Base-by-base conservation (phyloP, 1,139 yeast genomes). In the Casaregolazyma lundiana region DNA sequence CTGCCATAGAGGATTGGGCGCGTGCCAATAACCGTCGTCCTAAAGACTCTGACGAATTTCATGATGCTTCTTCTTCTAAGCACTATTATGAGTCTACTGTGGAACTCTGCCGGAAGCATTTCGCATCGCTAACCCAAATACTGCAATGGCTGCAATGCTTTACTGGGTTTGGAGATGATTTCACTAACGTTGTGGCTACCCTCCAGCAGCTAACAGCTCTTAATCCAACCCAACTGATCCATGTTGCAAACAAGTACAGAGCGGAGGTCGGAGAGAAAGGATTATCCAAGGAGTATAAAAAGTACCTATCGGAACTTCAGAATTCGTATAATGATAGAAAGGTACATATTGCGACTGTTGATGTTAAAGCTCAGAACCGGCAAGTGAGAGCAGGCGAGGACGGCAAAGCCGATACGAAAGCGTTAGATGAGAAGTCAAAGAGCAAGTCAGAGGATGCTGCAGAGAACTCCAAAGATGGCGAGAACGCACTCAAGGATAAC, bases 1-100 rank as follows among this genome's bases (percentile, higher is more conserved):
- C 96, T 0, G 78, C 86, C 2, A 69, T 92, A 43, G 97, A 92
- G 64, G 97, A 92, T 60, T 92, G 98, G 98, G 76, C 92, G 30
- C 76, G 95, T 51, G 75, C 84, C 3, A 92, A 87, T 60, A 84
- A 87, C 64, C 74, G 73, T 60, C 72, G 73, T 53, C 84, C 79
- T 15, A 70, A 66, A 16, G 60, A 62, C 24, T 55, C 52, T 8
- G 64, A 64, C 47, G 61, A 75, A 68, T 63, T 62, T 46, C 50
- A 54, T 18, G 35, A 38, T 15, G 15, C 48, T 9, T 26, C 43
- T 15, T 18, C 34, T 8, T 13, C 43, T 19, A 54, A 61, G 1
- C 58, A 57, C 13, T 63, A 57, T 46, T 61, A 59, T 64, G 69
- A 50, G 42, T 69, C 66, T 35, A 59, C 61, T 35, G 58, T 60